These are phyloP conservation scores for Tarenaya hassleriana DNA, from an alignment of 345 rosid genomes.

Conservation along the genomic window DNA sequence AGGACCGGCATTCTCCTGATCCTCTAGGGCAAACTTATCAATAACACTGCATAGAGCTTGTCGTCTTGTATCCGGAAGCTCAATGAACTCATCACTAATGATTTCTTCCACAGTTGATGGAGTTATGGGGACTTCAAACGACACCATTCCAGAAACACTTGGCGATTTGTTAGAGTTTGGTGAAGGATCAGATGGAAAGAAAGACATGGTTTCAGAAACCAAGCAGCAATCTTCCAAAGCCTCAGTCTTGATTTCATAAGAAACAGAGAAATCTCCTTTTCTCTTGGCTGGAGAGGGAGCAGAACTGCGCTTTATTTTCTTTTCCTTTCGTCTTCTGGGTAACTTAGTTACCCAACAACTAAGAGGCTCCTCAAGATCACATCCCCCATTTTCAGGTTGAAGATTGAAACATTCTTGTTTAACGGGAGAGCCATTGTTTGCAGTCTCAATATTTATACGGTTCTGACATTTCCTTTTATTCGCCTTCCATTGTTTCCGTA, in stretches of 20 bases:
- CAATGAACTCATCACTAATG: background rate
- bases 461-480: conserved; percentile 46
- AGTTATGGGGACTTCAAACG: conserved; percentile 20
- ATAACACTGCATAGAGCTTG: conserved; percentile 27
- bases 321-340: conserved; percentile 29
- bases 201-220: conserved; percentile 24
- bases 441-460: conserved; percentile 15
- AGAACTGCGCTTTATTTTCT: too few species aligned
- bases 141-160: conserved; percentile 14
- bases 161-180: conserved; percentile 19
- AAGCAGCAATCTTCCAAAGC: conserved; percentile 30
- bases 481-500: conserved; percentile 42
- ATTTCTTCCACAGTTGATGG: conserved; percentile 8
- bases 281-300: too few species aligned
- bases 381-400: conserved; percentile 20
- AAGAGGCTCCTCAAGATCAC: conserved; percentile 38
- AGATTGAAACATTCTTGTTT: conserved; percentile 22
- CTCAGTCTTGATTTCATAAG: conserved; percentile 36
- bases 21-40: too few species aligned
- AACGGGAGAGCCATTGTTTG: background rate
- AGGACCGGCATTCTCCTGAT: background rate
- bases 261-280: conserved; percentile 8
- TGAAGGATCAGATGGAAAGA: conserved; percentile 20
- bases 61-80: conserved; percentile 1
- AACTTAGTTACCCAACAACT: conserved; percentile 39